Conservation (phyloP, 164 flowering plant species). For the Malania oleifera region DNA sequence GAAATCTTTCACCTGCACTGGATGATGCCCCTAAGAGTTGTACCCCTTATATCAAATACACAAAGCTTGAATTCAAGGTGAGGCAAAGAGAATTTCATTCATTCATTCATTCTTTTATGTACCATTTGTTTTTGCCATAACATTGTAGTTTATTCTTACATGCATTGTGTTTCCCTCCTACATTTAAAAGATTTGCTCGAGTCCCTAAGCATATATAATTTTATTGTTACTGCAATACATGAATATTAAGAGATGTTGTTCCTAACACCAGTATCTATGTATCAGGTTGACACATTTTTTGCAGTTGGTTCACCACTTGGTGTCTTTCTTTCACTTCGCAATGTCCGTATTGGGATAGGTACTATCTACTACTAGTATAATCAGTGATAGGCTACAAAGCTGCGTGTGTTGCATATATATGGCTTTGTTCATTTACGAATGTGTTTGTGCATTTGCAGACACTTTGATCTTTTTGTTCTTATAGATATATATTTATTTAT, state of each 20-base stretch:
- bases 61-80: constrained; percentile 89
- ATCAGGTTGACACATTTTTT: constrained; percentile 95
- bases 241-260: neutral
- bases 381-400: too few relatives aligned
- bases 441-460: too few relatives aligned
- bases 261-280: neutral
- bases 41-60: constrained; percentile 75
- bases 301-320: constrained; percentile 99
- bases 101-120: neutral
- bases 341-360: constrained; percentile 93
- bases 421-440: too few relatives aligned
- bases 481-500: too few relatives aligned
- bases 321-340: constrained; percentile 93
- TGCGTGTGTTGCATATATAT: too few relatives aligned
- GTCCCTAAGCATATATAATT: too few relatives aligned
- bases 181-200: too few relatives aligned
- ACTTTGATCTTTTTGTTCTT: too few relatives aligned
- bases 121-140: neutral
- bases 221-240: too few relatives aligned
- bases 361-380: too few relatives aligned
- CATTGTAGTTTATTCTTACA: neutral
- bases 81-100: neutral
- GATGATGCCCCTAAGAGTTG: constrained; percentile 42
- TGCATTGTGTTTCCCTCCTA: neutral
- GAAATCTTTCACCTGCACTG: constrained; percentile 13